phyloP scores from a whole-genome alignment of 2,329 filamentous ascomycete species.

The Trichoderma cornu-damae region DNA sequence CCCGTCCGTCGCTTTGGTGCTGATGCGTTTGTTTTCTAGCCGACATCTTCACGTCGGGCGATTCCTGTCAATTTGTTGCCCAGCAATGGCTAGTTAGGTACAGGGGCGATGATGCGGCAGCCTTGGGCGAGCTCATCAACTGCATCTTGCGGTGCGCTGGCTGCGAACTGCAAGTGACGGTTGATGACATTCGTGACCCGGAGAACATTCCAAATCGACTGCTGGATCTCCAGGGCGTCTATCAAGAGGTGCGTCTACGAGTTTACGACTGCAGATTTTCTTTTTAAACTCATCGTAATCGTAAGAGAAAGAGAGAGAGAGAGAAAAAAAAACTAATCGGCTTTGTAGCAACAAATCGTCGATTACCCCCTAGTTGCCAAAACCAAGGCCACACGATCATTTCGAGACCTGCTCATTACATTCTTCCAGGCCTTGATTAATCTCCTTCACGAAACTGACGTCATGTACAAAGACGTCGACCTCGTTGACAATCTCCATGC shows the following conservation, averaged over 20 bases:
- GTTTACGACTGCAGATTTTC: not conserved
- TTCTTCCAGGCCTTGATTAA: conserved; percentile 76
- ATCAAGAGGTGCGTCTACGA: conserved; percentile 57
- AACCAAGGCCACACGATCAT: conserved; percentile 68
- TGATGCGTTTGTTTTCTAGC: conserved; percentile 37
- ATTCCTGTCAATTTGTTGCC: conserved; percentile 52
- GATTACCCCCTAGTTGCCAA: conserved; percentile 91
- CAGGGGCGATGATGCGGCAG: conserved; percentile 47
- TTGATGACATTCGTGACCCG: conserved; percentile 80
- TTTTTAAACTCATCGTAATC: not conserved
- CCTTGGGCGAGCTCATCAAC: conserved; percentile 60
- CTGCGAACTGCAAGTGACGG: conserved; percentile 71
- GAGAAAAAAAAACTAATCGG: conserved; percentile 26
- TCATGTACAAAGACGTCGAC: conserved; percentile 70
- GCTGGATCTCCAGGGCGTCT: conserved; percentile 80
- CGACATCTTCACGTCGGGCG: conserved; percentile 58
- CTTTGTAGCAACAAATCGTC: conserved; percentile 61
- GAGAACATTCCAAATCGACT: conserved; percentile 79
- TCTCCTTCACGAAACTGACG: conserved; percentile 73
- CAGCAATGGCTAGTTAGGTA: conserved; percentile 58
- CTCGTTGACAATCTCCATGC: conserved; percentile 84
- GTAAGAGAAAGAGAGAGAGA: no score
- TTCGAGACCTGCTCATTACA: conserved; percentile 68
- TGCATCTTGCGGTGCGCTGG: conserved; percentile 68
- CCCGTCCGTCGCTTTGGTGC: conserved; percentile 5